Base-by-base conservation (phyloP, 2,329 filamentous ascomycete species). In the Parasarocladium wereldwijsianum region DNA sequence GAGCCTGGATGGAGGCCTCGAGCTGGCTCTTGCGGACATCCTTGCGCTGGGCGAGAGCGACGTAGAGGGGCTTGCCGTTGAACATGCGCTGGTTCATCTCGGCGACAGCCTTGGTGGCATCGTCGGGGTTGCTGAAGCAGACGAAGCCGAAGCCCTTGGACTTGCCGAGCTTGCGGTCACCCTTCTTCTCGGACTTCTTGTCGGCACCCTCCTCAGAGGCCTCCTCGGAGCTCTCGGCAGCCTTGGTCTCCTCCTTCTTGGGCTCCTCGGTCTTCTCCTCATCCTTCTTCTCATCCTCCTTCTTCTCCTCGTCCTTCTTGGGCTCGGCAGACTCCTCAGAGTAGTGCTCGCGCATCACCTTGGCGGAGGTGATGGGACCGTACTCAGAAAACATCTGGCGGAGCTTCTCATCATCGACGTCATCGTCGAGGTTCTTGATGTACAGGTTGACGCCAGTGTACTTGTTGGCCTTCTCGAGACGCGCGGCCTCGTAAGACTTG, bases 41-140 rank as follows among this genome's bases (percentile, higher is more conserved):
- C 76, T 98, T 98, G 63, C 90, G 87, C 70, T 98, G 90, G 40
- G 90, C 90, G 41, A 98, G 74, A 46, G 90, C 90, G 48, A 98
- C 90, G 53, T 98, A 98, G 37, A 98, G 70, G 34, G 90, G 90
- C 76, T 98, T 98, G 64, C 72, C 73, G 57, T 86, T 80, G 44
- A 96, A 70, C 90, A 98, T 98, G 59, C 90, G 85, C 70, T 96
- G 87, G 70, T 98, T 98, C 84, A 96, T 94, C 61, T 98, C 90
- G 37, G 86, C 85, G 40, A 98, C 87, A 41, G 90, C 90, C 75
- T 96, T 96, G 63, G 87, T 94, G 42, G 90, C 90, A 57, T 98
- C 90, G 49, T 98, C 90, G 36, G 90, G 86, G 70, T 93, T 96
- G 72, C 82, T 90, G 69, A 98, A 98, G 80, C 90, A 98, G 51